phyloP scores from a whole-genome alignment of 192 early-diverging fungal species.

The Allomyces javanicus region DNA sequence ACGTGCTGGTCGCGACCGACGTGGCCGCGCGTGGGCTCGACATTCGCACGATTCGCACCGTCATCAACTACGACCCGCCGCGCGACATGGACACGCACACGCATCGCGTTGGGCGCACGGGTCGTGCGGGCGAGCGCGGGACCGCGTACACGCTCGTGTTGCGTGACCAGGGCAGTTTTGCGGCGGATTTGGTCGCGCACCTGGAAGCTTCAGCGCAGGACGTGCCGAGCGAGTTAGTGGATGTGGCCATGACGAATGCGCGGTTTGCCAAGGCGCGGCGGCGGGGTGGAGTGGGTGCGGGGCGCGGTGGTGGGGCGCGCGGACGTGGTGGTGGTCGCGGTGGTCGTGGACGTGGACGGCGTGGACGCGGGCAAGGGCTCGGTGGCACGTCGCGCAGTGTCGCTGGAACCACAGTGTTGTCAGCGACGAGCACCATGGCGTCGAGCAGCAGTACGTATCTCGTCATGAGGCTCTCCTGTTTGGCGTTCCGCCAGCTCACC shows the following conservation, averaged over 20 bases:
- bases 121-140: constrained; percentile 48
- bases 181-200: constrained; percentile 38
- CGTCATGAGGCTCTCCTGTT: background rate
- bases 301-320: background rate
- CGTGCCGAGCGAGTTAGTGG: constrained; percentile 22
- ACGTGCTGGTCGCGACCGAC: constrained; percentile 42
- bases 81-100: constrained; percentile 68
- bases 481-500: background rate
- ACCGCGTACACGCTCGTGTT: constrained; percentile 41
- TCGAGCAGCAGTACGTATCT: too few species aligned
- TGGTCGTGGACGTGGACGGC: background rate
- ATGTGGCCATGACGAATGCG: constrained; percentile 15
- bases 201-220: constrained; percentile 29
- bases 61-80: constrained; percentile 64
- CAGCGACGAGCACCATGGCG: too few species aligned
- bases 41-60: constrained; percentile 49
- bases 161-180: constrained; percentile 40
- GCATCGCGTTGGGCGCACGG: constrained; percentile 54
- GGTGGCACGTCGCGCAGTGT: background rate
- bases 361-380: background rate
- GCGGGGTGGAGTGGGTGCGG: background rate
- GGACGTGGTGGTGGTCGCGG: background rate
- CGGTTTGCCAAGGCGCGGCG: background rate
- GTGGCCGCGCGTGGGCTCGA: constrained; percentile 63
- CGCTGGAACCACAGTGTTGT: background rate